Conservation (phyloP, 148 eudicot genomes). For the Rhododendron kiyosumense region DNA sequence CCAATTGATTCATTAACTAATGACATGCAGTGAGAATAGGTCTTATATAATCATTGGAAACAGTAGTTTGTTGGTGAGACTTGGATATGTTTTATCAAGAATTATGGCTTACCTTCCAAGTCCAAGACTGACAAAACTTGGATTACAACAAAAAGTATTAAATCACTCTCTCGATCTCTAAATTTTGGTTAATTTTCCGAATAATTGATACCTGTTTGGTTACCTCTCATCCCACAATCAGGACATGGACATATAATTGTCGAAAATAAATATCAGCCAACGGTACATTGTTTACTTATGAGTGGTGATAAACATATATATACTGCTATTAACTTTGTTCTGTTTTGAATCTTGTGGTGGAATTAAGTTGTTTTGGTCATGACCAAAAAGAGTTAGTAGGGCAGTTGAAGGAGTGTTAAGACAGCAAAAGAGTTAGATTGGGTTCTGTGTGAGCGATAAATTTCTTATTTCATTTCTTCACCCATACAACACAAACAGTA, state of each 20-base stretch:
- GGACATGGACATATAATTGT: not conserved
- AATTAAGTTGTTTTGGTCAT: not conserved
- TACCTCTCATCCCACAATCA: not conserved
- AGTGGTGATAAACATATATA: not conserved
- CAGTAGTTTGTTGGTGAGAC: not conserved
- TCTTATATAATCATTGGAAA: not conserved
- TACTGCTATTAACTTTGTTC: not conserved
- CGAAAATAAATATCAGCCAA: not conserved
- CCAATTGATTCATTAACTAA: not conserved
- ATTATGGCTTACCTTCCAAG: not conserved
- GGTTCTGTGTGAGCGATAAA: not conserved
- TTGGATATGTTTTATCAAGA: not conserved
- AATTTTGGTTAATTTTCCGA: not conserved
- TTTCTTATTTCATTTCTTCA: not conserved
- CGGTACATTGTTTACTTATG: not conserved
- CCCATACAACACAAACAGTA: no score
- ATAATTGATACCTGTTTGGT: not conserved
- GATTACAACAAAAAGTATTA: not conserved
- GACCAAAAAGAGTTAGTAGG: not conserved
- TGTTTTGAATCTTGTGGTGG: not conserved
- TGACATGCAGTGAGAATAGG: not conserved
- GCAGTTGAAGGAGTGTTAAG: constrained; percentile 6
- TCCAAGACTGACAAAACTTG: not conserved
- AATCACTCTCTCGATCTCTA: not conserved
- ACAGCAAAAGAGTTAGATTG: constrained; percentile 5